Percentiles rank a stretch among this genome's conserved stretches.
phyloP scores from a whole-genome alignment of 208 protist genomes.

The Acanthamoeba healyi region DNA sequence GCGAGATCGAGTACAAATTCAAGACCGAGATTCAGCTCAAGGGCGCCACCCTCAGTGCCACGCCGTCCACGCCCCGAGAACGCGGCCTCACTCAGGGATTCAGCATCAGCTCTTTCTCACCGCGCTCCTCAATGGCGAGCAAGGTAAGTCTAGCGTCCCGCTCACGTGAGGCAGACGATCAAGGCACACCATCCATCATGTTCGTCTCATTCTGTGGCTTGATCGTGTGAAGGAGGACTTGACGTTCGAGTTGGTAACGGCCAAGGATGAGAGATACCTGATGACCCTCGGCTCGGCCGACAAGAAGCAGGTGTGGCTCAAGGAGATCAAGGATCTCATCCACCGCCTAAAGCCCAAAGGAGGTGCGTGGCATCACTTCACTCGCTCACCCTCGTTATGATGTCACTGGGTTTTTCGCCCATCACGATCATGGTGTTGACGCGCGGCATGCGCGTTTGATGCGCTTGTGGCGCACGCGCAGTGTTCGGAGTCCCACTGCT shows the following conservation, averaged over 20 bases:
- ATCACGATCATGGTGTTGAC: no score
- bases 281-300: not conserved
- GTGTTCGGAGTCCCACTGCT: slow-evolving; percentile 60
- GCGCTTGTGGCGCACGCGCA: not conserved
- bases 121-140: not conserved
- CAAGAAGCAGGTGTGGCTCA: slow-evolving; percentile 65
- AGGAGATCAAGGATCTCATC: slow-evolving; percentile 71
- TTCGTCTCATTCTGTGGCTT: not conserved
- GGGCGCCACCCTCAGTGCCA: not conserved
- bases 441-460: no score
- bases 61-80: slow-evolving; percentile 3
- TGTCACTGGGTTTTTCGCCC: no score
- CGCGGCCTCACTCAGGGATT: not conserved
- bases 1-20: slow-evolving; percentile 4
- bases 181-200: not conserved
- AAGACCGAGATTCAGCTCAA: slow-evolving; percentile 1
- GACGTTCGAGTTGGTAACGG: slow-evolving; percentile 36
- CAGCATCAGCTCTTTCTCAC: slow-evolving; percentile 32
- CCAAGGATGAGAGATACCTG: slow-evolving; percentile 24
- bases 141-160: no score
- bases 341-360: slow-evolving; percentile 68
- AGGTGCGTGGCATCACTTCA: no score
- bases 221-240: slow-evolving; percentile 1
- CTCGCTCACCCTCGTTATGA: not conserved
- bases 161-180: no score